phyloP scores from a whole-genome alignment of 176 grass and related monocot species.

The Olyra latifolia region DNA sequence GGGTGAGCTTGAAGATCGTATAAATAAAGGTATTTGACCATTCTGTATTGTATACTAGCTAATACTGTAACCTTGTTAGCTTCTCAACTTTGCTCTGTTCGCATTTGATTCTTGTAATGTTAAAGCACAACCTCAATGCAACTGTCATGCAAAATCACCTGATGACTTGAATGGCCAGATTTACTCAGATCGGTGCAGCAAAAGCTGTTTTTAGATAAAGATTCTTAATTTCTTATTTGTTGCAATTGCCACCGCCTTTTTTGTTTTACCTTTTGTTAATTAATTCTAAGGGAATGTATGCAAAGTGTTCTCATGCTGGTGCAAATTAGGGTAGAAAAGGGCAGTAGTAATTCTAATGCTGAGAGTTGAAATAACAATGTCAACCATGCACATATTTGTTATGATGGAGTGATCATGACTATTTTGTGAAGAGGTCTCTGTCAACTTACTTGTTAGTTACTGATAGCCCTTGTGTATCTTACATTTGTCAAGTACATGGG shows the following conservation, averaged over 20 bases:
- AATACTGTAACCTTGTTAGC: background rate
- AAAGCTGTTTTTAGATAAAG: background rate
- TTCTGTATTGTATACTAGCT: conserved; percentile 7
- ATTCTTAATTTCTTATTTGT: background rate
- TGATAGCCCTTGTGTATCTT: background rate
- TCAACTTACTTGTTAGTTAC: no score
- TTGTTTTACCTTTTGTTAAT: background rate
- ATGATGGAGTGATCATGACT: background rate
- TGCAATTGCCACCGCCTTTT: background rate
- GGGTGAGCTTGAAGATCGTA: conserved; percentile 49
- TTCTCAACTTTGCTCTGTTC: conserved; percentile 11
- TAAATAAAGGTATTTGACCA: conserved; percentile 47
- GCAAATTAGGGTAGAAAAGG: background rate
- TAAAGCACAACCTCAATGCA: background rate
- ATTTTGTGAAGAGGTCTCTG: background rate
- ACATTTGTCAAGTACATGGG: background rate
- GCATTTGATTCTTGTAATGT: background rate
- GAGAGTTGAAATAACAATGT: background rate
- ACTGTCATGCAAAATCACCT: background rate
- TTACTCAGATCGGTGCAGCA: background rate
- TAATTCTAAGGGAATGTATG: background rate
- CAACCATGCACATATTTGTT: background rate
- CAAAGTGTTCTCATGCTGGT: background rate
- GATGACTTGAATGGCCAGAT: background rate
- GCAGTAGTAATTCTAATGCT: background rate